Conservation (phyloP, 306 rosid species). For the Corylus americana region DNA sequence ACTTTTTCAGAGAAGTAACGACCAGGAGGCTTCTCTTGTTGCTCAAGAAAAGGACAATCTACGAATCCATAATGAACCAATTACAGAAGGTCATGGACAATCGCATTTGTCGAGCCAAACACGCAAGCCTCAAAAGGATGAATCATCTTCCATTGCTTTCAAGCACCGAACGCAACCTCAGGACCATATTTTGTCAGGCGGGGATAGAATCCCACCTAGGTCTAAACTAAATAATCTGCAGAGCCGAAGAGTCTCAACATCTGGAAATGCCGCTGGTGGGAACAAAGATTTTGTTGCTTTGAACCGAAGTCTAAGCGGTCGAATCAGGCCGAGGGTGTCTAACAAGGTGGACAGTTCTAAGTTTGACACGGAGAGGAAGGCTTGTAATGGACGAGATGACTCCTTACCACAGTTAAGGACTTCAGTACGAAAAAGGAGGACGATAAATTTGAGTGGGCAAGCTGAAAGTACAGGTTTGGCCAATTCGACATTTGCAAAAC, state of each 20-base stretch:
- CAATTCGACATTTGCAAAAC: constrained; percentile 41
- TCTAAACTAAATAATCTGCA: constrained; percentile 43
- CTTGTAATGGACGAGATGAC: constrained; percentile 44
- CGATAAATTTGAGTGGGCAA: constrained; percentile 34
- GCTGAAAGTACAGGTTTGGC: constrained; percentile 37
- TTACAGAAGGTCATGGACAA: constrained; percentile 40
- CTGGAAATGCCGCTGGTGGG: constrained; percentile 40
- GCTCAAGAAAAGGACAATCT: constrained; percentile 37
- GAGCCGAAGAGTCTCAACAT: constrained; percentile 51
- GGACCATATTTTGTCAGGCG: constrained; percentile 35
- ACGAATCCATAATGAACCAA: constrained; percentile 28
- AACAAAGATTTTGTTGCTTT: constrained; percentile 74
- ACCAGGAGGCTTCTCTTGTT: constrained; percentile 29
- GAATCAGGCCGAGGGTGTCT: constrained; percentile 45
- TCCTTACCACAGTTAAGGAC: constrained; percentile 47
- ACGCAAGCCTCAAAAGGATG: constrained; percentile 36
- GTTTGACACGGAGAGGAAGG: constrained; percentile 57
- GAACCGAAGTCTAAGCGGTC: constrained; percentile 62
- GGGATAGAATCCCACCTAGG: constrained; percentile 44
- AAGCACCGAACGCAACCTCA: constrained; percentile 48
- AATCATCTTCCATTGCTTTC: constrained; percentile 37
- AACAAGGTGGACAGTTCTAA: constrained; percentile 51
- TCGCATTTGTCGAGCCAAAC: constrained; percentile 45
- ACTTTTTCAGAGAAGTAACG: constrained; percentile 40
- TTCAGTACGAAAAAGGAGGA: constrained; percentile 66